Percentiles rank a stretch among this genome's conserved stretches.
phyloP scores from a whole-genome alignment of 257 asterid species.

The Petunia axillaris region DNA sequence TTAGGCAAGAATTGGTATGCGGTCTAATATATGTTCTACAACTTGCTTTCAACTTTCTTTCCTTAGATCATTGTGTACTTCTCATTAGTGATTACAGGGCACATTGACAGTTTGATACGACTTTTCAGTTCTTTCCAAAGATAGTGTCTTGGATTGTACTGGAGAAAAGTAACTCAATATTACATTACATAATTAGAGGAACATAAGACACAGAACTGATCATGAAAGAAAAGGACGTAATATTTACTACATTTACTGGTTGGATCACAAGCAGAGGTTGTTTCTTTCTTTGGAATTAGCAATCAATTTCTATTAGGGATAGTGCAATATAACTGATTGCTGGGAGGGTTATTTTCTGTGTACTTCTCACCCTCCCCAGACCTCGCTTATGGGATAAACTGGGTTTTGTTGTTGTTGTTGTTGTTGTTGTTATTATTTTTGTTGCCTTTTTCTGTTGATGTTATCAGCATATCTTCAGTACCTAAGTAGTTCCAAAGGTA shows the following conservation, averaged over 20 bases:
- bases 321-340: not conserved
- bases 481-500: not conserved
- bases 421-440: too few species aligned
- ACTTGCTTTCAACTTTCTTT: not conserved
- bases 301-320: not conserved
- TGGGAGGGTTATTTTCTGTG: too few species aligned
- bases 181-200: not conserved
- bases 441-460: not conserved
- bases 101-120: not conserved
- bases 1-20: conserved; percentile 64
- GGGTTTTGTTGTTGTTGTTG: too few species aligned
- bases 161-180: not conserved
- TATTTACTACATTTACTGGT: not conserved
- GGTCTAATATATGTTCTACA: not conserved
- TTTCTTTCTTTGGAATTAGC: not conserved
- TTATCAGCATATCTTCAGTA: not conserved
- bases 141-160: not conserved
- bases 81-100: not conserved
- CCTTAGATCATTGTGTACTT: not conserved
- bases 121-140: not conserved
- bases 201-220: not conserved
- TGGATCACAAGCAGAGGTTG: not conserved
- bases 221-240: not conserved
- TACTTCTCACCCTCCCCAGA: too few species aligned
- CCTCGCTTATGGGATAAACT: too few species aligned